Evolutionary conservation across 2,329 filamentous ascomycete genomes (phyloP).

Genomic region (Sclerotinia nivalis): DNA sequence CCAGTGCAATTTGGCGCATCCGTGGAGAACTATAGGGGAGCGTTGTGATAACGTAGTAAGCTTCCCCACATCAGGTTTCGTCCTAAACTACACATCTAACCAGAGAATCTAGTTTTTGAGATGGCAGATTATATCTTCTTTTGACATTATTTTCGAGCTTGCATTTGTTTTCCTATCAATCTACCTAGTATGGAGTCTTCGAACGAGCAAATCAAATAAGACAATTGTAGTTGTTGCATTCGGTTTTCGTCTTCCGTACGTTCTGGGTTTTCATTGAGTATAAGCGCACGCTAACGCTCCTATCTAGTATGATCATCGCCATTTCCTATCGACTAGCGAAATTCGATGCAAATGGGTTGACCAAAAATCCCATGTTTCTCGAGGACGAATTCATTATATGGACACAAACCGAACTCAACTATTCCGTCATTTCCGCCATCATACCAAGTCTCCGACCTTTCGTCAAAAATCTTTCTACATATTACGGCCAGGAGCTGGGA

Average conservation of each 20-base stretch:
- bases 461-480: conserved; percentile 42
- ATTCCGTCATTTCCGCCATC: conserved; percentile 46
- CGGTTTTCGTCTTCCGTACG: conserved; percentile 45
- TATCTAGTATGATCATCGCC: conserved; percentile 45
- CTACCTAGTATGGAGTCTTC: conserved; percentile 44
- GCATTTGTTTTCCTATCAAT: conserved; percentile 44
- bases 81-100: not conserved
- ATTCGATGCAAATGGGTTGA: conserved; percentile 39
- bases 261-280: not conserved
- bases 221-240: conserved; percentile 45
- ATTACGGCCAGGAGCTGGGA: conserved; percentile 37
- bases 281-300: not conserved
- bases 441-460: conserved; percentile 50
- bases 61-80: not conserved
- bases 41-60: conserved; percentile 35
- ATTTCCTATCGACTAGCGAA: conserved; percentile 45
- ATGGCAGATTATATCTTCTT: conserved; percentile 44
- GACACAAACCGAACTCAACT: conserved; percentile 46
- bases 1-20: conserved; percentile 45
- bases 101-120: conserved; percentile 39
- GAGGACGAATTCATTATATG: conserved; percentile 43
- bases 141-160: conserved; percentile 47
- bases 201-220: conserved; percentile 44
- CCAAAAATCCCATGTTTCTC: conserved; percentile 43
- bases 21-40: conserved; percentile 43